Percentiles rank a stretch among this genome's conserved stretches.
Evolutionary conservation across 2,329 filamentous ascomycete genomes (phyloP).

Genomic region (Pseudogymnoascus sp.): DNA sequence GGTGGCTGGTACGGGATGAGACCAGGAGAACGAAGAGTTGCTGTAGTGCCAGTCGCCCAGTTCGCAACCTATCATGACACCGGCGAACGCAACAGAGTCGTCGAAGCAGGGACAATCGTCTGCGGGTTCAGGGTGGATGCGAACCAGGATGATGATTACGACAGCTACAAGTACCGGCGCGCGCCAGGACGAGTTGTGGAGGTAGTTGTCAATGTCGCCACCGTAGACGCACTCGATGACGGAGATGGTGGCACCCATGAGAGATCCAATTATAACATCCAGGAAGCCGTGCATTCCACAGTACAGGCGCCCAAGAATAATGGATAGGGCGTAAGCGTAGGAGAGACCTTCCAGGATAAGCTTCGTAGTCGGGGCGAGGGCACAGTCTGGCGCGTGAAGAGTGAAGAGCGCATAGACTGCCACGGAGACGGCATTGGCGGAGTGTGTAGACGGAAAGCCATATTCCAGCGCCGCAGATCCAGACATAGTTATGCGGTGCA

Average conservation of each 20-base stretch:
- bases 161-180: constrained; percentile 56
- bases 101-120: constrained; percentile 97
- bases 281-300: constrained; percentile 98
- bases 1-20: constrained; percentile 44
- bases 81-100: constrained; percentile 88
- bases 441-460: constrained; percentile 94
- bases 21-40: constrained; percentile 35
- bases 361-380: constrained; percentile 50
- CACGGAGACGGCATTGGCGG: constrained; percentile 92
- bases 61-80: constrained; percentile 78
- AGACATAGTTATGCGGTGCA: constrained; percentile 95
- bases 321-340: constrained; percentile 82
- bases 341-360: constrained; percentile 57
- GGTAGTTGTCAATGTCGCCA: constrained; percentile 58
- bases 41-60: constrained; percentile 74
- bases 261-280: constrained; percentile 75
- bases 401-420: constrained; percentile 73
- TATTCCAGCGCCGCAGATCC: constrained; percentile 92
- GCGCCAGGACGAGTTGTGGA: constrained; percentile 56
- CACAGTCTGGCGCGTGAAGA: constrained; percentile 57
- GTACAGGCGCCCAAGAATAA: constrained; percentile 84
- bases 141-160: constrained; percentile 65
- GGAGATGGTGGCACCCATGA: constrained; percentile 61
- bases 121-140: constrained; percentile 89
- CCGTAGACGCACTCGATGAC: constrained; percentile 53